phyloP scores from a whole-genome alignment of 345 rosid genomes.

The Arabidopsis arenosa region DNA sequence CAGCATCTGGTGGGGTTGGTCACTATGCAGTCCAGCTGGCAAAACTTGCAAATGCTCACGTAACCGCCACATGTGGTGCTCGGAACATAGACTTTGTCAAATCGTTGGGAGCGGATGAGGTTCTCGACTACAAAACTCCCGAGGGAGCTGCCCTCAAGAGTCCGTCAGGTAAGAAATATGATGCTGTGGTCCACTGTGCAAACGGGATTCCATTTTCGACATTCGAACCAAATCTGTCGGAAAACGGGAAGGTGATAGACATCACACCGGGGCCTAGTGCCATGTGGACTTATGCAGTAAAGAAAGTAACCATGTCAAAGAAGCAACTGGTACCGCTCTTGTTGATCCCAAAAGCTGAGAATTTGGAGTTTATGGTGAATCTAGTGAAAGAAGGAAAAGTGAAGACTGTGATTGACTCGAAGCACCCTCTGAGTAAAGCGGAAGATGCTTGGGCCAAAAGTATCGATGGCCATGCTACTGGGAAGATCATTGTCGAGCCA shows the following conservation, averaged over 20 bases:
- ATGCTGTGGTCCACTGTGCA: constrained; percentile 75
- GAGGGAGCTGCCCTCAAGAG: constrained; percentile 75
- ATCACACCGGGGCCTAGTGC: constrained; percentile 56
- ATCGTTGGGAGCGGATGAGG: constrained; percentile 83
- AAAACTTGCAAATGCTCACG: constrained; percentile 73
- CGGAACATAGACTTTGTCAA: constrained; percentile 70
- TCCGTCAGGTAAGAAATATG: constrained; percentile 75
- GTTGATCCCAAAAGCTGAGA: constrained; percentile 51
- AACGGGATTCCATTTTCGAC: constrained; percentile 63
- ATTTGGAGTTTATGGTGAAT: constrained; percentile 55
- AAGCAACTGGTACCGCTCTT: constrained; percentile 68
- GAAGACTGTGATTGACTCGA: constrained; percentile 68
- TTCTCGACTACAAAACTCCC: constrained; percentile 80
- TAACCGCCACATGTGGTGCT: constrained; percentile 85
- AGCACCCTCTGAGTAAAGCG: constrained; percentile 59
- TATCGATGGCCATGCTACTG: constrained; percentile 74
- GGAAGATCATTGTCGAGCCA: constrained; percentile 76
- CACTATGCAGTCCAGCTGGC: constrained; percentile 82
- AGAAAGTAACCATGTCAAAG: constrained; percentile 67
- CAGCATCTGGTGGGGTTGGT: constrained; percentile 89
- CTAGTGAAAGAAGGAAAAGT: constrained; percentile 68
- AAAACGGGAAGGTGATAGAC: constrained; percentile 68
- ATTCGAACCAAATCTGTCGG: constrained; percentile 69
- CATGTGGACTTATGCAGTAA: constrained; percentile 52
- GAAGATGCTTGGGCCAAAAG: constrained; percentile 83